Percentiles rank a stretch among this genome's conserved stretches.
Evolutionary conservation across 805 yeast species (phyloP).

Genomic region (Barnettozyma vustinii): DNA sequence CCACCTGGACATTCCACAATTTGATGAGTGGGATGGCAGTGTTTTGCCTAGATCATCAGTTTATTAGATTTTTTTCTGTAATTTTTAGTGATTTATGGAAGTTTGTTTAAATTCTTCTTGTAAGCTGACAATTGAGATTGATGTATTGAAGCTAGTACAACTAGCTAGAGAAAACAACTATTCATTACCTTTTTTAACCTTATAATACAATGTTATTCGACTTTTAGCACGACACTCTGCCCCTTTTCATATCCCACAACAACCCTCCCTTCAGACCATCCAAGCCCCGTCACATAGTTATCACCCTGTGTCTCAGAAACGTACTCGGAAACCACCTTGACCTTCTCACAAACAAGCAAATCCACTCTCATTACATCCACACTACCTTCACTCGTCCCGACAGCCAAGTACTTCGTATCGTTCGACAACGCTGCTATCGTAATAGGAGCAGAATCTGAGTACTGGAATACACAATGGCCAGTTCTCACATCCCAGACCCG

Average conservation of each 20-base stretch:
- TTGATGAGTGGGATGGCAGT: constrained; percentile 15
- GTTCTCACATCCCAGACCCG: constrained; percentile 58
- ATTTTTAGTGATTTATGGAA: background rate
- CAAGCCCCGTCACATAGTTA: constrained; percentile 4
- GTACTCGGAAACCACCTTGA: constrained; percentile 20
- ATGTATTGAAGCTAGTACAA: background rate
- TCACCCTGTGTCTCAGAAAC: constrained; percentile 2
- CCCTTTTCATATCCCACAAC: constrained; percentile 3
- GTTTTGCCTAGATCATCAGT: background rate
- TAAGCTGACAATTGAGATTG: background rate
- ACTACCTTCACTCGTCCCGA: constrained; percentile 64
- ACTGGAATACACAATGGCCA: constrained; percentile 34
- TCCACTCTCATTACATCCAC: constrained; percentile 47
- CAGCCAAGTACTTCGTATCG: constrained; percentile 42
- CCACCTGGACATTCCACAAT: constrained; percentile 70
- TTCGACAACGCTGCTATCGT: constrained; percentile 49
- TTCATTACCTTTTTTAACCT: background rate
- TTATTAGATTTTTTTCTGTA: background rate
- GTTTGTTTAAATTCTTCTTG: background rate
- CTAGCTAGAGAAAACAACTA: background rate
- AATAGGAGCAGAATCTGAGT: constrained; percentile 49
- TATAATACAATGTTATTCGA: background rate
- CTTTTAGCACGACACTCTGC: background rate
- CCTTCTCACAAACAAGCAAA: constrained; percentile 10
- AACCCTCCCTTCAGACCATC: constrained; percentile 4